Conservation (phyloP, 2,329 filamentous ascomycete genomes). For the Diaporthe caulivora region DNA sequence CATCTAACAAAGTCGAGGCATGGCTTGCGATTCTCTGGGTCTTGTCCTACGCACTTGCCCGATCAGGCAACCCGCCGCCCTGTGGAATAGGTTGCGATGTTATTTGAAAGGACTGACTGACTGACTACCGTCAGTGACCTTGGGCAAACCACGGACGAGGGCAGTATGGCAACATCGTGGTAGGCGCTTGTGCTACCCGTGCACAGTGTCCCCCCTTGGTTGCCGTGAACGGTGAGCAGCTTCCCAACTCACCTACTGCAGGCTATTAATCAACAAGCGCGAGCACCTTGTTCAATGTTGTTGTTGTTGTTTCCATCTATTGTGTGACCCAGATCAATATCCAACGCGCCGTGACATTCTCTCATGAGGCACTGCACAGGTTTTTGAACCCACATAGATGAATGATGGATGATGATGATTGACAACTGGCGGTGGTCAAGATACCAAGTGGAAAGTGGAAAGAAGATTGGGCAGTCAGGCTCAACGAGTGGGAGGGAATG, state of each 20-base stretch:
- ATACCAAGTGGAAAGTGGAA: not conserved
- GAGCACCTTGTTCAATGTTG: constrained; percentile 3
- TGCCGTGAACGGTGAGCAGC: constrained; percentile 17
- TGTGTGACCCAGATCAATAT: constrained; percentile 7
- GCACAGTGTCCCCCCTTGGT: constrained; percentile 16
- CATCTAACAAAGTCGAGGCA: not conserved
- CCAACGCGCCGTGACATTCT: not conserved
- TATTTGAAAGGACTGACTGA: not conserved
- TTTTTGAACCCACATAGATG: not conserved
- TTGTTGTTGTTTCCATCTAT: not conserved
- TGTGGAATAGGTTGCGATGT: constrained; percentile 1
- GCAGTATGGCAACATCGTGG: not conserved
- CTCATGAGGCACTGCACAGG: not conserved
- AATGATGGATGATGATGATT: not conserved
- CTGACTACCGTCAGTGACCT: too few species aligned
- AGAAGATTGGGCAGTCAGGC: constrained; percentile 6
- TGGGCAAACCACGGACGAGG: not conserved
- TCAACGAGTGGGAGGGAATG: constrained; percentile 4
- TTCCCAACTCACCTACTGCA: not conserved
- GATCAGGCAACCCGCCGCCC: constrained; percentile 8
- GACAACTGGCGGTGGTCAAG: not conserved
- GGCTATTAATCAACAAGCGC: not conserved
- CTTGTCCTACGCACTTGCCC: not conserved
- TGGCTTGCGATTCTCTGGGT: not conserved
- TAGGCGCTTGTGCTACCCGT: not conserved